A percentile compares a stretch with the other conserved stretches of the same genome.
phyloP scores from a whole-genome alignment of 1,284 basidiomycete genomes.

The Sanghuangporus weigelae region DNA sequence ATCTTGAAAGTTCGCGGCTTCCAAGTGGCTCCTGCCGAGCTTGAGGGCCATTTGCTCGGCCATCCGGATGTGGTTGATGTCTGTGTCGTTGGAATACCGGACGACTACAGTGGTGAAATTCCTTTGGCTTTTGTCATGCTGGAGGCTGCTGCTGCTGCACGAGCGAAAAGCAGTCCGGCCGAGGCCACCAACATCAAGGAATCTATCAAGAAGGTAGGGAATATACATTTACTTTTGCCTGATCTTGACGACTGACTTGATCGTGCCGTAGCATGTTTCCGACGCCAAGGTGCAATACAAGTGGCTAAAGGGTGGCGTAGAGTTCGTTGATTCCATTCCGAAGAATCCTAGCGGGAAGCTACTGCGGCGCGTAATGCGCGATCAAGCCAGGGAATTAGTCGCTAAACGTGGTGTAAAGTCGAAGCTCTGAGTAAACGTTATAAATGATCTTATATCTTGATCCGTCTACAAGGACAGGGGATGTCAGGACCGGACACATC shows the following conservation, averaged over 20 bases:
- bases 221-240: not conserved
- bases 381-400: slow-evolving; percentile 32
- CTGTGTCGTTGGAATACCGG: slow-evolving; percentile 71
- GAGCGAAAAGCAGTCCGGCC: slow-evolving; percentile 30
- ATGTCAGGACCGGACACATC: too few relatives aligned
- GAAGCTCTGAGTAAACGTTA: slow-evolving; percentile 7
- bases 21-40: slow-evolving; percentile 47
- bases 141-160: slow-evolving; percentile 35
- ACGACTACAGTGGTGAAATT: slow-evolving; percentile 77
- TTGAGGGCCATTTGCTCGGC: slow-evolving; percentile 70
- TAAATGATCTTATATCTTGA: not conserved
- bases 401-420: slow-evolving; percentile 7
- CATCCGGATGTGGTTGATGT: slow-evolving; percentile 66
- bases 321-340: slow-evolving; percentile 63
- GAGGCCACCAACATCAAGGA: slow-evolving; percentile 40
- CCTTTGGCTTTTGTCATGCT: slow-evolving; percentile 72
- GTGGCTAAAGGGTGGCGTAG: slow-evolving; percentile 59
- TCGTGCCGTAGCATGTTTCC: slow-evolving; percentile 50
- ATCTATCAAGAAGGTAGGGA: slow-evolving; percentile 41
- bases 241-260: not conserved
- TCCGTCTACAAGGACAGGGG: not conserved
- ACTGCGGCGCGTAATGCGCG: slow-evolving; percentile 49
- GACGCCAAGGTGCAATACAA: slow-evolving; percentile 71
- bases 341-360: slow-evolving; percentile 73
- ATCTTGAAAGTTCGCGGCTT: slow-evolving; percentile 19